Evolutionary conservation across 192 early-diverging fungal genomes (phyloP), one percentile per base, ranked within the genome.

Genomic region (Oehlia diaphana): DNA sequence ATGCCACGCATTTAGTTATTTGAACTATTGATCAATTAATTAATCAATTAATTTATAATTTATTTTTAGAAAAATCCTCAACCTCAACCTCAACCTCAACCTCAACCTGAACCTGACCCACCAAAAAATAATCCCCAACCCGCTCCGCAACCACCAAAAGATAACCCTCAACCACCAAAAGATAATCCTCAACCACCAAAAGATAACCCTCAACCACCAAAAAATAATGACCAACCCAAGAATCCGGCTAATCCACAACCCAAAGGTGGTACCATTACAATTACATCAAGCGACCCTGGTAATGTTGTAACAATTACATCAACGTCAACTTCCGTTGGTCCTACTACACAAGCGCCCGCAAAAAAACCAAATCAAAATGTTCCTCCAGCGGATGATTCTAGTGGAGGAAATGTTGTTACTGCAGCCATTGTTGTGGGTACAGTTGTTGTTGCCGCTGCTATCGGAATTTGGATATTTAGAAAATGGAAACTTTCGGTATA

Each of bases 401-500:
- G 70, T 23, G 35, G 31, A 42, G 39, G 39, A 9, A 81, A n/a
- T 58, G 68, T 87, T n/a, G 47, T 74, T 0, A 84, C 85, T 16
- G 85, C 85, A 21, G 83, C 80, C 76, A 83, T 84, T 65, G 86
- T 85, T 33, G 81, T 87, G 9, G 86, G 80, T 47, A 73, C 86
- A 19, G 49, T 87, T 31, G 79, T 87, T 28, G 80, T 84, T 47
- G 82, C 82, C 42, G 82, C 86, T 8, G 86, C 86, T 31, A 83
- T 87, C 44, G 86, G 85, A 23, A 85, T 87, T 75, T 87, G 85
- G 85, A 83, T 87, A 66, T 87, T 86, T 77, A 82, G 85, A 82
- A 87, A 87, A 81, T 87, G 85, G 85, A 87, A 87, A 79, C 81
- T 86, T 28, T 81, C 83, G 63, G 85, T 87, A 87, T 82, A 1